Evolutionary conservation across 2,329 filamentous ascomycete genomes (phyloP), one percentile per base, ranked within the genome.

Genomic region (Shiraia sp.): DNA sequence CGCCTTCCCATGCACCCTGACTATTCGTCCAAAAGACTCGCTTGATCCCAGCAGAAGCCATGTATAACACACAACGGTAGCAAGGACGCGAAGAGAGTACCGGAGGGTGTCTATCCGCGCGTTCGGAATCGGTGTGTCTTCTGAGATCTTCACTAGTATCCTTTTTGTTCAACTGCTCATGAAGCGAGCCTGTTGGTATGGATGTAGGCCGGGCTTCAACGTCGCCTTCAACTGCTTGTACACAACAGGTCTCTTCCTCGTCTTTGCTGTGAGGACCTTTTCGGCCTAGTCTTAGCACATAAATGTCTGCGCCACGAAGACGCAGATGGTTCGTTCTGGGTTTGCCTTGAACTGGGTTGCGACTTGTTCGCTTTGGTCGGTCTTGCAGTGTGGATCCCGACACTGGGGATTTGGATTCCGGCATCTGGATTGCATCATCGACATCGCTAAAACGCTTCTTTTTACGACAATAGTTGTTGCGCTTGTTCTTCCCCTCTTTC

Each of bases 1-100:
- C 75, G 30, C 71, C 69, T 51, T 79, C 74, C 77, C 77, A 80
- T 12, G 58, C 47, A 1, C 77, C 76, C n/a, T 63, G 55, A 8
- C 66, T 63, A 30, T 71, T 76, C 1, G 77, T 79, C 77, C 75
- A 79, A 54, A 78, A 79, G 0, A 79, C 75, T 10, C 77, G 69
- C 50, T 75, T 76, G 53, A 80, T 76, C 10, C 76, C 77, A 1
- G 74, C 74, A 3, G 71, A 71, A 42, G 77, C 65, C 76, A 80
- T 79, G 53, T 76, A 76, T 2, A 65, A 61, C 12, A 79, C 71
- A 51, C 76, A 80, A 3, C 75, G 68, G 52, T 80, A 79, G 58
- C 77, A 80, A 0, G 76, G 77, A 4, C 72, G 67, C 4, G 75
- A 79, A 6, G 70, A 63, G 19, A 63, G 61, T 10, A 71, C 58